Conservation (phyloP, 2,329 filamentous ascomycete genomes). For the Sphaceloma murrayae region DNA sequence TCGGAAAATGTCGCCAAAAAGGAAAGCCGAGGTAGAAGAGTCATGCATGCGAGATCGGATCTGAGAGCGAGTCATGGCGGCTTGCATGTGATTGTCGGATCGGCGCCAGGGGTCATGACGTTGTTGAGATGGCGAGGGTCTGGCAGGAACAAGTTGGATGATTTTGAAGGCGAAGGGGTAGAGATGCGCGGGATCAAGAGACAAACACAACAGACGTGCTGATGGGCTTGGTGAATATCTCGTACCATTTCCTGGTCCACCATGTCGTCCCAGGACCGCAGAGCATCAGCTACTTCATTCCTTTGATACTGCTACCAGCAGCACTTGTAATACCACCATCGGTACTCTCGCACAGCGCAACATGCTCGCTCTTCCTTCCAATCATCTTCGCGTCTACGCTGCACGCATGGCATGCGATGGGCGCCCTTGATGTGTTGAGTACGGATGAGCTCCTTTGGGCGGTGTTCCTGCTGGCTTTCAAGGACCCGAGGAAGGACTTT, state of each 20-base stretch:
- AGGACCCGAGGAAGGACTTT: conserved; percentile 25
- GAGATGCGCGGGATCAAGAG: background rate
- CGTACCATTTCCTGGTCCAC: conserved; percentile 21
- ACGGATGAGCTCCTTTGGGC: conserved; percentile 24
- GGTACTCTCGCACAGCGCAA: conserved; percentile 8
- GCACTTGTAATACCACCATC: conserved; percentile 24
- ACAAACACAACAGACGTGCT: background rate
- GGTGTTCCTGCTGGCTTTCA: conserved; percentile 23
- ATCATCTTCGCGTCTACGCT: conserved; percentile 21
- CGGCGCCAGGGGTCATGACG: conserved; percentile 12
- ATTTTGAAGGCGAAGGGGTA: background rate
- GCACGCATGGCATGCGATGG: conserved; percentile 26
- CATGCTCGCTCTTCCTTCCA: conserved; percentile 22
- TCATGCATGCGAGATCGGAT: conserved; percentile 9
- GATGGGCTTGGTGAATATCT: conserved; percentile 8
- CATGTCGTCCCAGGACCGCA: conserved; percentile 26
- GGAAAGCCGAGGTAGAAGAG: conserved; percentile 1
- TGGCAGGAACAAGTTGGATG: background rate
- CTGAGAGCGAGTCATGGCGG: conserved; percentile 2
- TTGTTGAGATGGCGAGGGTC: conserved; percentile 1
- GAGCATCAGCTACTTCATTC: conserved; percentile 24
- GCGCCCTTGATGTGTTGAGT: conserved; percentile 25
- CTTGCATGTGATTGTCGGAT: conserved; percentile 14
- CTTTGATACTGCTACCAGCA: conserved; percentile 22
- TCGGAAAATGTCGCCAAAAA: conserved; percentile 6